A percentile compares a stretch with the other conserved stretches of the same genome.
Evolutionary conservation across 192 early-diverging fungal genomes (phyloP).

Genomic region (Oehlia diaphana): DNA sequence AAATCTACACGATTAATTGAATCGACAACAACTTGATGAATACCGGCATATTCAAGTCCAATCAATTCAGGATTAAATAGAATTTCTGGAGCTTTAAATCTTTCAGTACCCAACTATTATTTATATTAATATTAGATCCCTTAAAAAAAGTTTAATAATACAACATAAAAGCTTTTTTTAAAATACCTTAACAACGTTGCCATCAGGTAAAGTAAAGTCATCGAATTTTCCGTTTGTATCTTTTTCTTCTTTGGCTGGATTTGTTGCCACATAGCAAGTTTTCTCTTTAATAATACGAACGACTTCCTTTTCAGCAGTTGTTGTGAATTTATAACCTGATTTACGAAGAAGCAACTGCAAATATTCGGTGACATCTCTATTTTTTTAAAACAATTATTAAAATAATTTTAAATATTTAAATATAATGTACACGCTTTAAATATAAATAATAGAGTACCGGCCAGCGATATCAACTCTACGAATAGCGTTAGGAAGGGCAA

Average conservation of each 20-base stretch:
- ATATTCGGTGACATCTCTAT: conserved; percentile 89
- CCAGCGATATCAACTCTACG: conserved; percentile 93
- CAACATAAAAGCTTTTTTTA: neutral
- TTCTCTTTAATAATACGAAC: conserved; percentile 97
- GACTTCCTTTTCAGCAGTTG: conserved; percentile 93
- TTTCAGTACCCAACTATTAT: conserved; percentile 77
- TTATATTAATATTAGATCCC: too few species aligned
- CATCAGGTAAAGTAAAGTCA: conserved; percentile 81
- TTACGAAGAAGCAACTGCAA: conserved; percentile 92
- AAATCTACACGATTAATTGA: conserved; percentile 93
- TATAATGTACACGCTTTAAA: neutral
- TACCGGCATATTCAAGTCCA: conserved; percentile 88
- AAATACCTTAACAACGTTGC: conserved; percentile 75
- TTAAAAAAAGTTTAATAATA: neutral
- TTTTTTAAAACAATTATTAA: neutral
- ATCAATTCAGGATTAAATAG: conserved; percentile 94
- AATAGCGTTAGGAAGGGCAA: conserved; percentile 93
- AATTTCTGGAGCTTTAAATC: conserved; percentile 95
- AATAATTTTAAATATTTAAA: neutral
- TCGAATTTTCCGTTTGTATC: conserved; percentile 75
- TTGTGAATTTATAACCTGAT: conserved; percentile 83
- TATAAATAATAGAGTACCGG: conserved; percentile 33
- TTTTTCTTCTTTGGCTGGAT: conserved; percentile 93
- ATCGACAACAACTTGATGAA: conserved; percentile 92
- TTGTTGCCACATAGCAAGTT: conserved; percentile 88